Evolutionary conservation across 495 filamentous ascomycete genomes (phyloP), one percentile per base, ranked within the genome.

Genomic region (Cercophora newfieldiana): DNA sequence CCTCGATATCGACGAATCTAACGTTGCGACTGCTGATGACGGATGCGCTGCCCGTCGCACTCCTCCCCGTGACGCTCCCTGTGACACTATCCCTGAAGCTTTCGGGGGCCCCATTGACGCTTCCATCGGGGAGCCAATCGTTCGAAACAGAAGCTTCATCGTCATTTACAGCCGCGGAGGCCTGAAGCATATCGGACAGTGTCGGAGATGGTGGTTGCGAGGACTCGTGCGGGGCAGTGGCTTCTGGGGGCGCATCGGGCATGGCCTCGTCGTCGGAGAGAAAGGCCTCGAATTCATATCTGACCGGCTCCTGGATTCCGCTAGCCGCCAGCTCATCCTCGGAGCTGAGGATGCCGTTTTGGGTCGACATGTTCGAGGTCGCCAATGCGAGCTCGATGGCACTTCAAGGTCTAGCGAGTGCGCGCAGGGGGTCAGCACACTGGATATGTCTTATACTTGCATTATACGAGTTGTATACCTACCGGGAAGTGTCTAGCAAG

Each of bases 231-330:
- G 21, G 8, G 21, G 47, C 12, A 18, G 44, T 37, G 3, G 22
- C 22, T 28, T 55, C 24, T 21, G 28, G 24, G 6, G 47, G 8
- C 19, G 26, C 33, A 44, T 51, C 51, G 0, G 50, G 28, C 1
- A 31, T 26, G 10, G 59, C 64, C 4, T 72, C 71, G 49, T 72
- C 59, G 44, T 75, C 73, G 14, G 71, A 72, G 1, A 71, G 49
- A 10, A 71, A 70, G 7, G 68, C 69, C 25, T 74, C 66, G 24
- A 72, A 74, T 1, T 68, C 69, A 37, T 68, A 73, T 0, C 65
- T 31, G 3, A 33, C 33, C 3, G 63, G 68, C 25, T 72, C 72
- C 0, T 18, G 30, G 8, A 65, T 65, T 0, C 47, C 14, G 6
- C 31, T 51, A 0, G 50, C 51, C 7, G 65, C 33, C 10, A 73